Percentiles rank a stretch among this genome's conserved stretches.
Conservation (phyloP, 495 filamentous ascomycete species). For the Zalerion maritima region DNA sequence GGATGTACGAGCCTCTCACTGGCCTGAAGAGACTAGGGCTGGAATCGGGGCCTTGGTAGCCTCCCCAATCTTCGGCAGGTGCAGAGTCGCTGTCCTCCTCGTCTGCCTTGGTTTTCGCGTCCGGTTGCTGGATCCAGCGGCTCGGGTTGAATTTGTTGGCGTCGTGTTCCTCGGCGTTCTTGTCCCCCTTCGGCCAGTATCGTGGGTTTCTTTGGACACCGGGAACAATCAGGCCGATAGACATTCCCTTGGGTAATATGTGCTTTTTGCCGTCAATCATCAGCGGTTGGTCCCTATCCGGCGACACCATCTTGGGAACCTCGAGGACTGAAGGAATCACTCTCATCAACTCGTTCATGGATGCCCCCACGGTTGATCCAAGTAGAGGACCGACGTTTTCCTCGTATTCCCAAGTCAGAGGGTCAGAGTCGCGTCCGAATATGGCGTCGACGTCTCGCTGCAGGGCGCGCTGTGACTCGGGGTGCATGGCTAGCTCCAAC, state of each 20-base stretch:
- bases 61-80: conserved; percentile 40
- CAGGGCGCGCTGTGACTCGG: conserved; percentile 38
- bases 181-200: conserved; percentile 41
- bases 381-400: conserved; percentile 38
- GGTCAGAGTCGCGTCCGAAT: conserved; percentile 33
- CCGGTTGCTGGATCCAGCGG: conserved; percentile 26
- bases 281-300: conserved; percentile 33
- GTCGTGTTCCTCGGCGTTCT: conserved; percentile 19
- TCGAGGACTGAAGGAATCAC: conserved; percentile 43
- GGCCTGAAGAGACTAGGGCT: conserved; percentile 41
- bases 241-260: conserved; percentile 31
- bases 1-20: conserved; percentile 48
- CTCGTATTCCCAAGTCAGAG: conserved; percentile 49
- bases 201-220: conserved; percentile 45
- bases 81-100: conserved; percentile 10
- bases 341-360: conserved; percentile 54
- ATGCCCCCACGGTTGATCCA: conserved; percentile 46
- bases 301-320: conserved; percentile 43
- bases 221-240: conserved; percentile 30
- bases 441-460: conserved; percentile 47
- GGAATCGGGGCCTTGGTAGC: conserved; percentile 37
- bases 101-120: conserved; percentile 1
- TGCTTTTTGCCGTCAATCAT: conserved; percentile 33
- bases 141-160: conserved; percentile 32
- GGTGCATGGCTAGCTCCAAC: conserved; percentile 44